A percentile compares a stretch with the other conserved stretches of the same genome.
Conservation (phyloP, 768 basidiomycete genomes). For the Phaeotremella skinneri region DNA sequence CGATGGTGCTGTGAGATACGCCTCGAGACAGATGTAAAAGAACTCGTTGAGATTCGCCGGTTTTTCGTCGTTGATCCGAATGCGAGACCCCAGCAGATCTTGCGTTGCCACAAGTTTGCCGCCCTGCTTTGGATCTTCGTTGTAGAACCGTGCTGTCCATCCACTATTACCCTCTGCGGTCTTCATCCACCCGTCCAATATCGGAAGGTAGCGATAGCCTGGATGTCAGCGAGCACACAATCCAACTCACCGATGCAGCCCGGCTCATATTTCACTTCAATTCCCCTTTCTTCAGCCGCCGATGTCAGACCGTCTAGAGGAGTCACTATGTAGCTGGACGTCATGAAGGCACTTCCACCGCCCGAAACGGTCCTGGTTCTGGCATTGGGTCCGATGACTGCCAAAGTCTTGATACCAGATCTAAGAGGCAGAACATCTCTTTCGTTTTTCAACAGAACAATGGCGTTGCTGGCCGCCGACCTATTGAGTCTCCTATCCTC, state of each 20-base stretch:
- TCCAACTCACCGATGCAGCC: constrained; percentile 47
- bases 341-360: constrained; percentile 70
- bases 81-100: constrained; percentile 58
- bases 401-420: constrained; percentile 59
- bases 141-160: constrained; percentile 62
- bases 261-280: constrained; percentile 58
- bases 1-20: constrained; percentile 57
- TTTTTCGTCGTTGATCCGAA: constrained; percentile 65
- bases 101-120: constrained; percentile 30
- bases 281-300: constrained; percentile 53
- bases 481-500: constrained; percentile 58
- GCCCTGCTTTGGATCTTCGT: constrained; percentile 57
- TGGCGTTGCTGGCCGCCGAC: constrained; percentile 64
- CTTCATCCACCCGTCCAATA: constrained; percentile 57
- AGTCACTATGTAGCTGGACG: constrained; percentile 65
- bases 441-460: constrained; percentile 75
- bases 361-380: constrained; percentile 55
- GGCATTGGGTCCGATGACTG: constrained; percentile 63
- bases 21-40: constrained; percentile 63
- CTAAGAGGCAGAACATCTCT: constrained; percentile 59
- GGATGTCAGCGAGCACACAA: not conserved
- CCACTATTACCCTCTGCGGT: constrained; percentile 47
- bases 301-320: constrained; percentile 63
- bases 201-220: constrained; percentile 69
- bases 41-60: constrained; percentile 59